Evolutionary conservation across 2,329 filamentous ascomycete species (phyloP).

Genomic region (Pestalotiopsis sp.): DNA sequence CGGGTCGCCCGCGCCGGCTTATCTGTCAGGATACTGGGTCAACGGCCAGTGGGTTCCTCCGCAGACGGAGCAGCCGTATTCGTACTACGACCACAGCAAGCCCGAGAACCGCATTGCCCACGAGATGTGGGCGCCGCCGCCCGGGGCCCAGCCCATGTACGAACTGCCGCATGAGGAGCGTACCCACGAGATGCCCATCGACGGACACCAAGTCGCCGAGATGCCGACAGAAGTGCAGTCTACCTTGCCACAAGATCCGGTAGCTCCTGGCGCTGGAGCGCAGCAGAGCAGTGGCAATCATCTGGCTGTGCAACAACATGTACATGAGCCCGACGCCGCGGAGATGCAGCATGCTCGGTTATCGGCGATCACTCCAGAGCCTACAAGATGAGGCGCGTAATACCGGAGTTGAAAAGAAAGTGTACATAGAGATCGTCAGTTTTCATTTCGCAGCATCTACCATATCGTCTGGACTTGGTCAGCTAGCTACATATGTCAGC

Average conservation of each 20-base stretch:
- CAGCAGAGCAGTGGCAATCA: neutral
- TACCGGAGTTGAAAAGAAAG: neutral
- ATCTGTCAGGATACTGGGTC: slow-evolving; percentile 13
- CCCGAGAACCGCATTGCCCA: neutral
- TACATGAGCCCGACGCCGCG: neutral
- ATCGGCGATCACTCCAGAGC: neutral
- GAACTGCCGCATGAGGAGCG: neutral
- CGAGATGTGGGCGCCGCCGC: neutral
- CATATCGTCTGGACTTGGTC: neutral
- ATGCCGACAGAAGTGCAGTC: neutral
- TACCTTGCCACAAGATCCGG: neutral
- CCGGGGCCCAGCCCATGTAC: neutral
- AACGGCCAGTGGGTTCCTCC: slow-evolving; percentile 3
- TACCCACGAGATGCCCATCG: neutral
- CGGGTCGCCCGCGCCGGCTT: slow-evolving; percentile 5
- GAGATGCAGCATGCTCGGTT: neutral
- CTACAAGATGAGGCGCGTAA: neutral
- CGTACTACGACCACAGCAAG: neutral
- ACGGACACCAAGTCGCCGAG: neutral
- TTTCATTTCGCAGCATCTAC: neutral
- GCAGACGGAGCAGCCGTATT: neutral
- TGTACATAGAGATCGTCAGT: neutral
- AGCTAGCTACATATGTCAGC: neutral
- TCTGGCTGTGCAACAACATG: neutral
- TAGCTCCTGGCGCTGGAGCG: neutral